Evolutionary conservation across 306 rosid species (phyloP), one percentile per base, ranked within the genome.

Genomic region (Vicia villosa): DNA sequence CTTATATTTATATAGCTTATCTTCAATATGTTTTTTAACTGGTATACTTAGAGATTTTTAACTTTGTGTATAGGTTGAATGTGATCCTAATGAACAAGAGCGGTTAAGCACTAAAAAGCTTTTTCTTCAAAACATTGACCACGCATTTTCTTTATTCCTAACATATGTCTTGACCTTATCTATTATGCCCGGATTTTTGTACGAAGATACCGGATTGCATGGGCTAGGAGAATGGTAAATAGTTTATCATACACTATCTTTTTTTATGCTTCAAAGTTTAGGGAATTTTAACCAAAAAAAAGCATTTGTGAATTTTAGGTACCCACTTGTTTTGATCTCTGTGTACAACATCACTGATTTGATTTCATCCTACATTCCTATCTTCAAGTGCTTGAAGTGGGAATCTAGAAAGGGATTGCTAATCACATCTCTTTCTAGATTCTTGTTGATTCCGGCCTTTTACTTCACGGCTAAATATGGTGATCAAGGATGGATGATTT

Each of bases 401-500:
- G 86, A 90, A 66, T 88, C 96, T 9, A 85, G 97, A 68, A 88
- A 77, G 63, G 83, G 86, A 10, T 70, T 93, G 21, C 17, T 84
- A 24, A 61, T 84, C 17, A 78, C 86, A 26, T 59, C 78, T 71
- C 59, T 85, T 47, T 47, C 73, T 21, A 82, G 97, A 36, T 85
- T 82, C 79, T 45, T 90, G 38, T 46, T 88, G 50, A 68, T 93
- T 72, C 97, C 96, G 2, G 90, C 94, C 2, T 93, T 85, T 73
- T 90, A 86, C 79, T 93, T 83, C 72, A 83, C 94, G 0, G 94
- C 90, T 36, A 90, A 88, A 75, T 88, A 85, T 38, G 97, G 89
- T 10, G 91, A 81, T 41, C 87, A 90, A 16, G 94, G 96, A 54
- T 90, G 96, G 90, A 88, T 90, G 96, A 85, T 93, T 71, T 11